Base-by-base conservation (phyloP, 2,329 filamentous ascomycete species). In the Ophiostoma australiae region DNA sequence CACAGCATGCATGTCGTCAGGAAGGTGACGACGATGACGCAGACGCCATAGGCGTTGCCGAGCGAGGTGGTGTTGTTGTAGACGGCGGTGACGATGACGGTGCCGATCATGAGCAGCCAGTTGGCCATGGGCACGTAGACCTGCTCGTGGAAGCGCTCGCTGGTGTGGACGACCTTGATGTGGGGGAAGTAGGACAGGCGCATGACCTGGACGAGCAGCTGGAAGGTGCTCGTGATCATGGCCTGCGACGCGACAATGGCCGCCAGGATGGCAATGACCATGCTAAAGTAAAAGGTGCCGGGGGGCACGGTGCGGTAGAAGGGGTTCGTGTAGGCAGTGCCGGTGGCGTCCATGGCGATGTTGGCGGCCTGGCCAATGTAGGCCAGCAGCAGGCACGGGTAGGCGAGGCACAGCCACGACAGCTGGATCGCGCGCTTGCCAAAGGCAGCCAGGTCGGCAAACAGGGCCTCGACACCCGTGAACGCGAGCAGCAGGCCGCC, bases 21-120 rank as follows among this genome's bases (percentile, higher is more conserved):
- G 77, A 93, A 92, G 0, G 91, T 92, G 63, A 93, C 91, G 68
- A 91, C 86, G 75, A 93, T 92, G 77, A 94, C 91, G 74, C 91
- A 94, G 8, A 92, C 89, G 55, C 91, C 90, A 75, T 93, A 93
- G 0, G 91, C 91, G 75, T 92, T 88, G 33, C 91, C 91, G 0
- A 93, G 84, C 70, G 84, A 83, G 0, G 88, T 90, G 0, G 89
- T 91, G 83, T 91, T 90, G 77, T 89, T 91, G 80, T 92, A 93
- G 2, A 91, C 86, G 0, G 87, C 87, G 0, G 91, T 90, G 10
- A 93, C 88, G 10, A 93, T 81, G n/a, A 94, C 84, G 0, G 90
- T 90, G 1, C 90, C 90, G 41, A 91, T 82, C 88, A 93, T 90
- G 73, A 94, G 82, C 1, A 93, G 80, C 89, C 91, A 93, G 76